Evolutionary conservation across 164 flowering plant genomes (phyloP).

Genomic region (Chimonanthus salicifolius): DNA sequence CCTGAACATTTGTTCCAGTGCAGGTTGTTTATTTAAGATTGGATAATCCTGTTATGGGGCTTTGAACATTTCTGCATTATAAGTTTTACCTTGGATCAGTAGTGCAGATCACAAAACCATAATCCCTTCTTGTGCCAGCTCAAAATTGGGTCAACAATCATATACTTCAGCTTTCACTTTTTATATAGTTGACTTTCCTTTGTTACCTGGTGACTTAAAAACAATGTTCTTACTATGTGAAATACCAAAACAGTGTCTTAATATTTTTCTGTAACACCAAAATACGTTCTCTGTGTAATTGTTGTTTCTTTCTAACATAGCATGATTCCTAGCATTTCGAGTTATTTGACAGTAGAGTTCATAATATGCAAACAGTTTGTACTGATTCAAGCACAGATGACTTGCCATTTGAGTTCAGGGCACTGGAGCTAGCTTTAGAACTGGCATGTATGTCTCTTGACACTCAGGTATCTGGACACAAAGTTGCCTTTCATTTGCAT

Average conservation of each 20-base stretch:
- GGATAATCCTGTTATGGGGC: neutral
- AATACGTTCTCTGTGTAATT: neutral
- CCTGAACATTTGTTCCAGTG: neutral
- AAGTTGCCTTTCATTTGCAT: neutral
- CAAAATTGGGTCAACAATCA: neutral
- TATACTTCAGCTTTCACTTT: neutral
- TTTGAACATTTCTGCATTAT: neutral
- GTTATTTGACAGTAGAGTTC: conserved; percentile 1
- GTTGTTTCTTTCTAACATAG: neutral
- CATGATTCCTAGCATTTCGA: neutral
- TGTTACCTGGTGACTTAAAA: neutral
- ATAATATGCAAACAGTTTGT: conserved; percentile 22
- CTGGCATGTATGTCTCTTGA: conserved; percentile 80
- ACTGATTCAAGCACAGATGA: conserved; percentile 59
- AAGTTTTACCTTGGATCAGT: neutral
- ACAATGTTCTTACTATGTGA: neutral
- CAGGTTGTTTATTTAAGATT: neutral
- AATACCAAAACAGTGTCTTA: neutral
- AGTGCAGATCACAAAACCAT: neutral
- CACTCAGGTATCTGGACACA: conserved; percentile 58
- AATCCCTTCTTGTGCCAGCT: neutral
- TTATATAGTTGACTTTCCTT: too few species aligned
- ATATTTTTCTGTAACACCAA: neutral
- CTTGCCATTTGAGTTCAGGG: conserved; percentile 91
- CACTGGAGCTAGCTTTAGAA: conserved; percentile 95